Percentiles rank a stretch among this genome's conserved stretches.
These are phyloP conservation scores for Phytophthora foliorum DNA, from an alignment of 352 stramenopile species.

Conservation along the genomic window DNA sequence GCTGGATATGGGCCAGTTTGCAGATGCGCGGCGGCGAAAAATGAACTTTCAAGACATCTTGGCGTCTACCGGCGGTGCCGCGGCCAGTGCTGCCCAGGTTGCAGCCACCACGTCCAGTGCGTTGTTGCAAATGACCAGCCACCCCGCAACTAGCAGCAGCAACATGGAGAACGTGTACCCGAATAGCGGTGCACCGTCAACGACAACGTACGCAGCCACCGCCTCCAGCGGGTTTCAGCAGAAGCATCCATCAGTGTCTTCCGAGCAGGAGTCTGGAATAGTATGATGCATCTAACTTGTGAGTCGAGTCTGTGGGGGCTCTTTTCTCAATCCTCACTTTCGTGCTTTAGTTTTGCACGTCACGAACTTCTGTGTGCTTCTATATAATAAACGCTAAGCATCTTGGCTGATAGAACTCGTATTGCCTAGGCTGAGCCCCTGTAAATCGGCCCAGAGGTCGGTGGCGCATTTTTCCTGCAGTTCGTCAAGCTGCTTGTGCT, in stretches of 20 bases:
- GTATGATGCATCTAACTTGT: conserved; percentile 54
- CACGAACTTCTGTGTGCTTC: conserved; percentile 28
- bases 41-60: conserved; percentile 93
- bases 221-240: conserved; percentile 29
- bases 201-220: conserved; percentile 26
- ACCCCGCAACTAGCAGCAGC: conserved; percentile 24
- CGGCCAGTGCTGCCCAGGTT: conserved; percentile 15
- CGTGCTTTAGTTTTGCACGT: conserved; percentile 28
- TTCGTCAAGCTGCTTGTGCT: conserved; percentile 63
- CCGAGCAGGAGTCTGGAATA: conserved; percentile 48
- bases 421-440: conserved; percentile 48
- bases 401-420: conserved; percentile 34
- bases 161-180: conserved; percentile 68
- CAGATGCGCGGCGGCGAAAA: conserved; percentile 77
- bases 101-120: conserved; percentile 15
- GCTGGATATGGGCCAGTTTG: conserved; percentile 87
- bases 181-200: conserved; percentile 32
- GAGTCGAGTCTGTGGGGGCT: conserved; percentile 21
- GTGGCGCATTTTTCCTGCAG: conserved; percentile 36
- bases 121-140: conserved; percentile 25
- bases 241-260: conserved; percentile 32
- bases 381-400: conserved; percentile 45
- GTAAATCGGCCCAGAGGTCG: conserved; percentile 65
- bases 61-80: conserved; percentile 52
- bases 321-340: conserved; percentile 18